Base-by-base conservation (phyloP, 306 rosid species). In the Corylus americana region DNA sequence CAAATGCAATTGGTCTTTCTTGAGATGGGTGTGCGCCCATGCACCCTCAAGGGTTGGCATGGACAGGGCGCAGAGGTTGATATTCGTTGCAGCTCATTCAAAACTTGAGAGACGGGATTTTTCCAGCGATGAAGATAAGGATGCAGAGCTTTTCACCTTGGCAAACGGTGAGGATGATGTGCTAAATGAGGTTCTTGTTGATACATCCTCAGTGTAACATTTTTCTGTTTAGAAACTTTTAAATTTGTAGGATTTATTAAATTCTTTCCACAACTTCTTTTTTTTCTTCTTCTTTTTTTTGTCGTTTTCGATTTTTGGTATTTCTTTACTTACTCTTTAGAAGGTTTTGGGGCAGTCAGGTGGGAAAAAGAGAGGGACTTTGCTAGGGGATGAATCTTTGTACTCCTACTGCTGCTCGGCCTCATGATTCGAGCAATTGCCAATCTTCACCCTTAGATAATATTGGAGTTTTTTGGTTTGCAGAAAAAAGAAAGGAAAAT, bases 41-140 rank as follows among this genome's bases (percentile, higher is more conserved):
- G 87, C 87, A 18, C 85, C 85, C 50, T 88, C 92, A 5, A 85
- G 81, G 70, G 78, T 79, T 20, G 89, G 86, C 47, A 55, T 85
- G 27, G 86, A 90, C 42, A 80, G 78, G 48, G 89, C 83, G 12
- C 90, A 88, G 75, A 90, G 88, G 82, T 70, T 90, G 78, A 87
- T 90, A 10, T 85, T 88, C 62, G 78, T 90, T 81, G 89, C 94
- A 76, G 94, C 94, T 75, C 94, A 88, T 88, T 83, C 88, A 12
- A 86, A 83, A 75, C 63, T 90, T 57, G 89, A 88, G 70, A 90
- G 90, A 70, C 70, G 92, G 47, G 87, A 83, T 83, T 86, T 85
- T 68, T 86, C 89, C 35, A 79, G 75, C 47, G 86, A 83, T 73
- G 88, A 86, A 74, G 87, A 83, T 22, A 85, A 88, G 53, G 92